Evolutionary conservation across 2,329 filamentous ascomycete genomes (phyloP), one percentile per base, ranked within the genome.

Genomic region (Volutella citrinella): DNA sequence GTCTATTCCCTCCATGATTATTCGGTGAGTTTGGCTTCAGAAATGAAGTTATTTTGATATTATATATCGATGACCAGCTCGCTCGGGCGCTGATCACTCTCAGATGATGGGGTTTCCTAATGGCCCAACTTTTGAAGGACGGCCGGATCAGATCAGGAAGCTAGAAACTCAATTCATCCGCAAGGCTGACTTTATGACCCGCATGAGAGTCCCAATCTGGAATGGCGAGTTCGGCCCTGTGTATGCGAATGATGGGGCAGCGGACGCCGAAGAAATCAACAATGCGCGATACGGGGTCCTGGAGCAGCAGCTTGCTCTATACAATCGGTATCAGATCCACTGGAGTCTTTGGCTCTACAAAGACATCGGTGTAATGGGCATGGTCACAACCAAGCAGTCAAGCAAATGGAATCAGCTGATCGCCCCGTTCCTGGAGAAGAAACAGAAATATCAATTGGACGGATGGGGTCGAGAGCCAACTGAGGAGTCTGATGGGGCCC

Each of bases 301-400:
- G 11, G 12, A 19, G 43, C 57, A 64, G 30, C 66, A 70, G 41
- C 40, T 62, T 6, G 27, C 34, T 5, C 54, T 61, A 15, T 61
- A 62, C 35, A 35, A 30, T 18, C 19, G 21, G 18, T 19, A 14
- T 18, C 14, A 14, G n/a, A 70, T 46, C 61, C 69, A 70, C 32
- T 80, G 76, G 76, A 69, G 59, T 28, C 80, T 80, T 46, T 76
- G 72, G 72, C 56, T 72, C 3, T 76, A 73, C 54, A 76, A 76
- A 49, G 71, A 76, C 43, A 66, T 76, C 34, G 69, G 71, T 1
- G 60, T 68, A 23, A 69, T 74, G 54, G 72, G 71, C 10, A 74
- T 76, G 70, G 59, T 72, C 7, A 16, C n/a, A 13, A 30, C 16
- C 16, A 19, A 16, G 6, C 27, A 16, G 10, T 9, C 19, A 12